Conservation (phyloP, 1,284 basidiomycete species). For the Polyporus tsugae region DNA sequence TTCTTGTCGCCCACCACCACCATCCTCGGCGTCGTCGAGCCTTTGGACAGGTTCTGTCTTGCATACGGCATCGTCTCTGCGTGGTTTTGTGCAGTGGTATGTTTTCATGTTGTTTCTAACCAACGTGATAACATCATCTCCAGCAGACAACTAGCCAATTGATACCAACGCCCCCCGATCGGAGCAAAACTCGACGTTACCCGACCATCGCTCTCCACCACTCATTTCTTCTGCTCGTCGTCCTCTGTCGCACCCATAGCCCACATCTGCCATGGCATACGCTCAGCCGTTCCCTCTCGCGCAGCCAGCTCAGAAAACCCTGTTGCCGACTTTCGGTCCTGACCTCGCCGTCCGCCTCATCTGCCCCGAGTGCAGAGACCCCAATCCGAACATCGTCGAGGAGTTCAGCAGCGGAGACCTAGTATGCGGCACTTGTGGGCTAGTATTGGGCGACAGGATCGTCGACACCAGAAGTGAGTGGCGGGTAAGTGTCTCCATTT, state of each 20-base stretch:
- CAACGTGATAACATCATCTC: slow-evolving; percentile 14
- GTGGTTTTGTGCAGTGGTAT: slow-evolving; percentile 28
- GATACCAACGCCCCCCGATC: neutral
- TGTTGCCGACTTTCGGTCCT: slow-evolving; percentile 72
- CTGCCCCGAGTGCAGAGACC: slow-evolving; percentile 94
- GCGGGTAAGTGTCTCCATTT: slow-evolving; percentile 69
- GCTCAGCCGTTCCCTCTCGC: slow-evolving; percentile 80
- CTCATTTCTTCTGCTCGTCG: slow-evolving; percentile 24
- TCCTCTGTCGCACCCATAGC: slow-evolving; percentile 31
- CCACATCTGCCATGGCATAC: slow-evolving; percentile 53
- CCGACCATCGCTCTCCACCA: neutral
- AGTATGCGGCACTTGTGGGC: slow-evolving; percentile 96
- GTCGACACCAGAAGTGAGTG: slow-evolving; percentile 99
- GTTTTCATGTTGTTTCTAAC: slow-evolving; percentile 6
- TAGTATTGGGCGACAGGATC: slow-evolving; percentile 95
- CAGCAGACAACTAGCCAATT: slow-evolving; percentile 20
- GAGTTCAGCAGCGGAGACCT: slow-evolving; percentile 98
- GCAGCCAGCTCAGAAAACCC: slow-evolving; percentile 53
- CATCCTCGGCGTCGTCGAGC: slow-evolving; percentile 21
- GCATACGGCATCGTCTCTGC: slow-evolving; percentile 20
- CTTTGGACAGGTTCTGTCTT: slow-evolving; percentile 4
- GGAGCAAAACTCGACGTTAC: neutral
- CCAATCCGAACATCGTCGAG: slow-evolving; percentile 94
- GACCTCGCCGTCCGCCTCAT: slow-evolving; percentile 91
- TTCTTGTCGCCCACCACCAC: slow-evolving; percentile 32